Percentiles rank a stretch among this genome's conserved stretches.
Evolutionary conservation across 495 filamentous ascomycete genomes (phyloP).

Genomic region (Penicillium maclennaniae): DNA sequence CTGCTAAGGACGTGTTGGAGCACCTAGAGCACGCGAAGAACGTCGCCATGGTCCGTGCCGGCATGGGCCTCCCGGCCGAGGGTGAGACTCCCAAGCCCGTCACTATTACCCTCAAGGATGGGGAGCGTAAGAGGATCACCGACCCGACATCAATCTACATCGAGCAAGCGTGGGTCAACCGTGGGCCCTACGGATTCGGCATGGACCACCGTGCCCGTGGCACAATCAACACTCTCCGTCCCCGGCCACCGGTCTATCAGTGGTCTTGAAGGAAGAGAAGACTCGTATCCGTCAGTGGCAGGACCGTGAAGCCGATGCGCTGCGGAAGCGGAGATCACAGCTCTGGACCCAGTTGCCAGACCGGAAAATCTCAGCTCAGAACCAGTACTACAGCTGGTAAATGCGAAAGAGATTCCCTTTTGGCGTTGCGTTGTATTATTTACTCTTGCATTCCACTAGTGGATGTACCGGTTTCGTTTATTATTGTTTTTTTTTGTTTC

Average conservation of each 20-base stretch:
- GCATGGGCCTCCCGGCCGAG: slow-evolving; percentile 68
- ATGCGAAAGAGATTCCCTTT: slow-evolving; percentile 7
- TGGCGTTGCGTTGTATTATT: slow-evolving; percentile 29
- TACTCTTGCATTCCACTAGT: slow-evolving; percentile 14
- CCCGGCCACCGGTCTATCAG: slow-evolving; percentile 72
- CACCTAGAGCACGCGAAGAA: slow-evolving; percentile 77
- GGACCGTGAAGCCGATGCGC: slow-evolving; percentile 71
- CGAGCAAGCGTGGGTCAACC: slow-evolving; percentile 85
- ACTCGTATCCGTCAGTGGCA: slow-evolving; percentile 75
- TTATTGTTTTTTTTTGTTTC: slow-evolving; percentile 1
- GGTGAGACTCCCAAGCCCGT: slow-evolving; percentile 29
- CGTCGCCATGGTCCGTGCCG: slow-evolving; percentile 67
- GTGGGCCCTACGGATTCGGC: slow-evolving; percentile 54
- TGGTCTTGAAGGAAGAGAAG: slow-evolving; percentile 88
- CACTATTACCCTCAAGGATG: slow-evolving; percentile 36
- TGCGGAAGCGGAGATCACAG: slow-evolving; percentile 59
- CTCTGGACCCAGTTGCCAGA: slow-evolving; percentile 86
- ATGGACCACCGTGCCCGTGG: slow-evolving; percentile 68
- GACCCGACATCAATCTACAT: slow-evolving; percentile 80
- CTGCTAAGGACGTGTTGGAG: slow-evolving; percentile 69
- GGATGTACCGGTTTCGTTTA: slow-evolving; percentile 17
- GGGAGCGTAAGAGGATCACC: slow-evolving; percentile 54
- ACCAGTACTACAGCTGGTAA: slow-evolving; percentile 88
- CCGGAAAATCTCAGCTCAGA: slow-evolving; percentile 56
- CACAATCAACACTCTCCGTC: slow-evolving; percentile 52